Base-by-base conservation (phyloP, 441 rosid species). In the Corymbia calophylla region DNA sequence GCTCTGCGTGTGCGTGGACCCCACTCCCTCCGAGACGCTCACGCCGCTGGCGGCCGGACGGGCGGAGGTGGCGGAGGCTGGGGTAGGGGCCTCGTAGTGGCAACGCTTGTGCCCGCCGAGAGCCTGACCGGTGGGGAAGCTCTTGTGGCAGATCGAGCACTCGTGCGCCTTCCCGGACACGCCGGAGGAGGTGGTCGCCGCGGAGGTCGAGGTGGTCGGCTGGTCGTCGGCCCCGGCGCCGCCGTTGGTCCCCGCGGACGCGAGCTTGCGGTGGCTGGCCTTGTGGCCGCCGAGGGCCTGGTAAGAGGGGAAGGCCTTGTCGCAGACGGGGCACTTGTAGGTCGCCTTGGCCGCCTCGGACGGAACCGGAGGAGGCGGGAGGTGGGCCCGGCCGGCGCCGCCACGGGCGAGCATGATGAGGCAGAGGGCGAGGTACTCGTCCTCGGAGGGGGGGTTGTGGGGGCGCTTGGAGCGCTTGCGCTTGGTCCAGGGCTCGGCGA, bases 351-450 rank as follows among this genome's bases (percentile, higher is more conserved):
- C 13, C 48, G 44, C 48, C 48, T 35, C 27, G 27, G 60, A 15
- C 0, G 16, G 9, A 1, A 44, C 62, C 15, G 60, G 62, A 8
- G 87, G 51, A 21, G 49, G 87, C n/a, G 87, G 51, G 9, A 16
- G 87, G 4, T 39, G 49, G 25, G 13, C 56, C 29, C 66, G 23
- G 48, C 31, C 60, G n/a, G 31, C 49, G 21, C 66, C 19, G 88
- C 99, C 98, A 77, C 97, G 96, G 89, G 99, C 98, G 64, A 97
- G 98, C 99, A 97, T 97, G 91, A 97, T 89, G 82, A 97, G 97
- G 91, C 99, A 97, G 86, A 97, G 97, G 88, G 99, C 99, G 35
- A 97, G 97, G 86, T 97, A 97, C 92, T 97, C 99, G 81, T 97
- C 99, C 91, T 97, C 99, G 8, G 96, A 92, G 19, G 94, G n/a